These are phyloP conservation scores for Aspergillus flavus DNA, from an alignment of 2,329 filamentous ascomycete species.

Conservation along the genomic window DNA sequence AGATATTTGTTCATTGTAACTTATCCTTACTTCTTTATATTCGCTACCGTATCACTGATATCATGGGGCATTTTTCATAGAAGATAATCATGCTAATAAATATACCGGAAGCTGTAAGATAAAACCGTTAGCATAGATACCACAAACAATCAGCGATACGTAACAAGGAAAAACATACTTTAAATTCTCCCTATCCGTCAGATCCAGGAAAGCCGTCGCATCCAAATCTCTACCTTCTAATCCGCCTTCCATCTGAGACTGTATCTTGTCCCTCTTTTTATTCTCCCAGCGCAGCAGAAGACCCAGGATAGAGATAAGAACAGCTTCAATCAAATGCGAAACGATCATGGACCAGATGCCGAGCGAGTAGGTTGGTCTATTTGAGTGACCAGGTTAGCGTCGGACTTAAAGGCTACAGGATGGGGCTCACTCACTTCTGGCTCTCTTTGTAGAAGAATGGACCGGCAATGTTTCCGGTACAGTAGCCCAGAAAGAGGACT, in stretches of 20 bases:
- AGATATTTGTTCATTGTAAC: not conserved
- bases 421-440: conserved; percentile 42
- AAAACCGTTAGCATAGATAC: not conserved
- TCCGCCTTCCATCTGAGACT: conserved; percentile 49
- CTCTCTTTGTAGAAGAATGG: conserved; percentile 64
- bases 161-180: conserved; percentile 37
- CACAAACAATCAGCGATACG: not conserved
- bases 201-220: conserved; percentile 55
- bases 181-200: conserved; percentile 57
- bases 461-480: conserved; percentile 62
- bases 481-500: conserved; percentile 62
- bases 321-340: conserved; percentile 55
- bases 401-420: not conserved
- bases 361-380: conserved; percentile 49
- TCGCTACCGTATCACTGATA: not conserved
- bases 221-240: conserved; percentile 52
- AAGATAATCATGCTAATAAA: conserved; percentile 14
- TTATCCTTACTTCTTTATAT: not conserved
- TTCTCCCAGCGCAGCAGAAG: conserved; percentile 54
- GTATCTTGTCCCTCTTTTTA: conserved; percentile 51
- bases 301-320: conserved; percentile 50
- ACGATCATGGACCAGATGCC: conserved; percentile 62
- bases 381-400: not conserved
- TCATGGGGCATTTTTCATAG: not conserved
- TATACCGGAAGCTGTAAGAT: conserved; percentile 23